Evolutionary conservation across 2,329 filamentous ascomycete species (phyloP), one percentile per base, ranked within the genome.

Genomic region (Penicillium sp.): DNA sequence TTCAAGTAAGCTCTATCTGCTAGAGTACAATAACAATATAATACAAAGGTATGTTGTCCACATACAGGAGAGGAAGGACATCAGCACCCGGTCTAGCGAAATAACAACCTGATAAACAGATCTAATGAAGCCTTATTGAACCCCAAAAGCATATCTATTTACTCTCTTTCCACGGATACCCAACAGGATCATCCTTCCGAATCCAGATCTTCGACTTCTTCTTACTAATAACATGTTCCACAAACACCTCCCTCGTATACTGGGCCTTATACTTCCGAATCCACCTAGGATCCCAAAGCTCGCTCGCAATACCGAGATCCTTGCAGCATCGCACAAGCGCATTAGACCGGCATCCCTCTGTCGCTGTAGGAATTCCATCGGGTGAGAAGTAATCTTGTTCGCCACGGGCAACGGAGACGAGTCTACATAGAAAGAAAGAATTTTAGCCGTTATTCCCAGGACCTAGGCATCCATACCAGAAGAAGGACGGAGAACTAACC

Each of bases 261-360:
- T 87, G 79, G 67, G 86, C 86, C 81, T 90, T 90, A 79, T 91
- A 99, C 66, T 84, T 85, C 67, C 90, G 86, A 63, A 98, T 91
- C 78, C 90, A 99, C 54, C 90, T 82, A 35, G 95, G 95, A 78
- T 99, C 95, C 95, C 95, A 99, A 21, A 99, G 84, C 77, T 99
- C 95, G 63, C 89, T 93, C 1, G 91, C 95, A 63, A 99, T 90
- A 35, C 95, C 95, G 31, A 99, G 79, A 75, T 99, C 95, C 80
- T 99, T 99, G 82, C 95, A 98, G 83, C 93, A 98, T 57, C 95
- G 90, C 87, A 98, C 96, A 64, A 99, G 82, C 13, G 95, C 95
- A 73, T 99, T 99, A 61, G 92, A 96, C 78, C 97, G 97, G 83
- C 92, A 96, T 52, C 95, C 95, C 77, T 99, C 95, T 58, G 93